Conservation (phyloP, 2,329 filamentous ascomycete species). For the Tolypocladium ophioglossoides region DNA sequence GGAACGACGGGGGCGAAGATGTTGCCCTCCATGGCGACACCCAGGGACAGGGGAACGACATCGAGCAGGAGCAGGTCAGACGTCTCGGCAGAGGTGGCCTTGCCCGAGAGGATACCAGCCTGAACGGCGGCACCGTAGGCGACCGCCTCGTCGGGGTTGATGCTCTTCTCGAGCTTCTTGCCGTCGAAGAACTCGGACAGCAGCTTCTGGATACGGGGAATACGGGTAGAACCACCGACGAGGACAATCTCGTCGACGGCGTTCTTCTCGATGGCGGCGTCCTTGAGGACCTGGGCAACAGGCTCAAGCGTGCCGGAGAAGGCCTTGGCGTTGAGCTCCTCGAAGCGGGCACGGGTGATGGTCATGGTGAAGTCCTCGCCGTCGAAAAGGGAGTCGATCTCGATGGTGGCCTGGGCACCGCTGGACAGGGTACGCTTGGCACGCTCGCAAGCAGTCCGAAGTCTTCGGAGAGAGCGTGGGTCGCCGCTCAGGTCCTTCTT, state of each 20-base stretch:
- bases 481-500: constrained; percentile 78
- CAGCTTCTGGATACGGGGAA: constrained; percentile 97
- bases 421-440: constrained; percentile 98
- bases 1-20: constrained; percentile 93
- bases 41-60: constrained; percentile 90
- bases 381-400: constrained; percentile 98
- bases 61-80: constrained; percentile 91
- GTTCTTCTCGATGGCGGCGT: constrained; percentile 77
- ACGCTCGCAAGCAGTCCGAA: constrained; percentile 97
- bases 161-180: constrained; percentile 99
- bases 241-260: constrained; percentile 97
- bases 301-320: constrained; percentile 91
- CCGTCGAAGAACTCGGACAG: constrained; percentile 98
- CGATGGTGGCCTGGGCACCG: constrained; percentile 92
- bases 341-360: constrained; percentile 97
- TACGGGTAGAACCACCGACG: constrained; percentile 98
- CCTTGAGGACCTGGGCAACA: constrained; percentile 93
- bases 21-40: constrained; percentile 99
- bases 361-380: constrained; percentile 95
- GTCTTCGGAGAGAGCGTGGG: constrained; percentile 85
- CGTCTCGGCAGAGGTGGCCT: constrained; percentile 92
- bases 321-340: constrained; percentile 93
- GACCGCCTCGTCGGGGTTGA: constrained; percentile 99
- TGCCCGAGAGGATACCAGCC: constrained; percentile 96
- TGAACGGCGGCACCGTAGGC: constrained; percentile 98